Base-by-base conservation (phyloP, 2,329 filamentous ascomycete genomes). In the Botrytis byssoidea region DNA sequence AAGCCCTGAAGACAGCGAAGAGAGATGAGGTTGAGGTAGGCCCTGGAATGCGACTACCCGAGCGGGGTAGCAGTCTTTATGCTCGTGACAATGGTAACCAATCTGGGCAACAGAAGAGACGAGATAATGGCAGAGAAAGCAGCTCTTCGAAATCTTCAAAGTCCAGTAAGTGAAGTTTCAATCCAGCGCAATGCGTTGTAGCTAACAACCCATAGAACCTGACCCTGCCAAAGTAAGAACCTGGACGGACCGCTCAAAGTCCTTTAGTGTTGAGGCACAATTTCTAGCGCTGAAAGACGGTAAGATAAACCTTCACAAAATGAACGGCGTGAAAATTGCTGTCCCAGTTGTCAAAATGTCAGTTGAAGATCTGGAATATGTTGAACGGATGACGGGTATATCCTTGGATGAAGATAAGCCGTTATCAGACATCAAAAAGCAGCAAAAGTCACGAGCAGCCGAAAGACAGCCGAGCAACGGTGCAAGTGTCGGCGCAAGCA, bases 271-370 rank as follows among this genome's bases (percentile, higher is more conserved):
- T 72, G 96, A 98, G 77, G 96, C 96, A 25, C 94, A 99, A 81
- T 99, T 98, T 80, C 89, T 99, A 70, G 95, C 94, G 42, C 88
- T 98, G 70, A 94, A 94, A 82, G 96, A 98, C 81, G 94, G 95
- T 76, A 98, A 98, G 83, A 97, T 99, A 77, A 97, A 99, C 83
- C 86, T 99, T 35, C 96, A 99, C 85, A 99, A 99, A 85, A 88
- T 94, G 83, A 99, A 99, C 81, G 96, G 96, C 55, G 94, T 99
- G 79, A 98, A 98, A 83, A 99, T 99, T 83, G 96, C 96, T 14
- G 96, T 99, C 6, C 96, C 96, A 3, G 90, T 98, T 42, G 86
- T 90, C 57, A 99, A 99, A 82, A 99, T 99, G 96, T 97, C 95
- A 0, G 87, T 94, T 60, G 93, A 95, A 80, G 96, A 99, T 83